Conservation (phyloP, 1,284 basidiomycete species). For the Cutaneotrichosporon mucoides region DNA sequence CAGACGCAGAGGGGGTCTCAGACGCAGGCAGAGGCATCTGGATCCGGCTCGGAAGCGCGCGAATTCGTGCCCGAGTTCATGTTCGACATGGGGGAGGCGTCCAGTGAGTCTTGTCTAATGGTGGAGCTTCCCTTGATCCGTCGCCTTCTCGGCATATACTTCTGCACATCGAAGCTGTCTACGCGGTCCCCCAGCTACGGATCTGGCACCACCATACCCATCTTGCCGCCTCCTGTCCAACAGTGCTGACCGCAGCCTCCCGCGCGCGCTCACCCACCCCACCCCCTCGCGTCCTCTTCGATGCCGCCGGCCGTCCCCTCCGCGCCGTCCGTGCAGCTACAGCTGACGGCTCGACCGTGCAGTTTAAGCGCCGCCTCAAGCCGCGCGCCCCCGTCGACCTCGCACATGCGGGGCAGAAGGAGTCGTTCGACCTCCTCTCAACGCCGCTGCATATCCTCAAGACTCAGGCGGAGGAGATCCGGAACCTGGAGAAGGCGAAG, state of each 20-base stretch:
- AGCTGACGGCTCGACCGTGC: slow-evolving; percentile 28
- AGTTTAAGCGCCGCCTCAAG: slow-evolving; percentile 30
- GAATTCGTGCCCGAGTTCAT: background rate
- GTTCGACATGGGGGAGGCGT: background rate
- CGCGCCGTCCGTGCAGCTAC: slow-evolving; percentile 32
- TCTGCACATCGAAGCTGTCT: no score
- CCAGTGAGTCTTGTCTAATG: background rate
- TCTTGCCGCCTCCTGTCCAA: no score
- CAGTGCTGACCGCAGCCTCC: background rate
- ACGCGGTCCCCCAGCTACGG: no score
- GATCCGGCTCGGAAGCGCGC: background rate
- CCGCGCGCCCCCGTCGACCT: slow-evolving; percentile 11
- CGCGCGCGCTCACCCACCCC: background rate
- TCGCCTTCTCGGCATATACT: no score
- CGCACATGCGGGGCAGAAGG: slow-evolving; percentile 5
- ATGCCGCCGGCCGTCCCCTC: slow-evolving; percentile 20
- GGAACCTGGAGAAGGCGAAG: slow-evolving; percentile 30
- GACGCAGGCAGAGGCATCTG: background rate
- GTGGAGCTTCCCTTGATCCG: no score
- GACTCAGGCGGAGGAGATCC: slow-evolving; percentile 42
- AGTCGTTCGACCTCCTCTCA: slow-evolving; percentile 27
- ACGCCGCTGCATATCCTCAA: slow-evolving; percentile 43
- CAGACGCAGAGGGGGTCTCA: no score
- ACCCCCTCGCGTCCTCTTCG: slow-evolving; percentile 13
- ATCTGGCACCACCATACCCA: no score